A percentile compares a stretch with the other conserved stretches of the same genome.
Evolutionary conservation across 2,329 filamentous ascomycete species (phyloP).

Genomic region (Aspergillus eucalypticola): DNA sequence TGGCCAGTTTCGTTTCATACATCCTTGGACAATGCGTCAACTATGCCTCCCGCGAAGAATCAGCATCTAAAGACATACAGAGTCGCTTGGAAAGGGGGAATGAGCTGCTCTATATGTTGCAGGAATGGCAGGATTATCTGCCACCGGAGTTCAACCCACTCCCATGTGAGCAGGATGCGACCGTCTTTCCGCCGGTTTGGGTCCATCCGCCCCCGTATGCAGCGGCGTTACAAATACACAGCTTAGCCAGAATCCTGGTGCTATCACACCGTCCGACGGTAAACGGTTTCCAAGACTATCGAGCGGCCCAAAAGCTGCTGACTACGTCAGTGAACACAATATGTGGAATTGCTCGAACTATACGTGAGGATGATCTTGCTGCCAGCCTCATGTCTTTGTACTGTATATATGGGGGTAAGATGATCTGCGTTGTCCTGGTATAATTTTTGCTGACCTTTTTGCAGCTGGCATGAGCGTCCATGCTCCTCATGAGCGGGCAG

Average conservation of each 20-base stretch:
- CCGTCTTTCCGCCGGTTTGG: slow-evolving; percentile 52
- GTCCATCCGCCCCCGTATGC: slow-evolving; percentile 52
- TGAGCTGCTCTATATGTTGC: slow-evolving; percentile 50
- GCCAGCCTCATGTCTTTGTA: slow-evolving; percentile 27
- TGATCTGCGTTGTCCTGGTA: neutral
- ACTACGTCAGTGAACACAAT: slow-evolving; percentile 26
- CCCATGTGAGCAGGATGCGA: slow-evolving; percentile 31
- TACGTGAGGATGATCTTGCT: slow-evolving; percentile 21
- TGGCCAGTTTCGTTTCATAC: slow-evolving; percentile 57
- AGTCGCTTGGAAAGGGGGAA: slow-evolving; percentile 50
- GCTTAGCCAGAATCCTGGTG: slow-evolving; percentile 56
- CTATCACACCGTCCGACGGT: slow-evolving; percentile 55
- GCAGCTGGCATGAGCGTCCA: slow-evolving; percentile 29
- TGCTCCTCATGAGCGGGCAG: slow-evolving; percentile 25
- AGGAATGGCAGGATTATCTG: slow-evolving; percentile 52
- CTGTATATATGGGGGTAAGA: slow-evolving; percentile 30
- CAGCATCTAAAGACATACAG: slow-evolving; percentile 44
- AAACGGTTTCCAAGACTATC: slow-evolving; percentile 53
- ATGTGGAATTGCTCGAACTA: slow-evolving; percentile 28
- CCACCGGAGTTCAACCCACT: slow-evolving; percentile 46
- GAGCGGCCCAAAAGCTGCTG: slow-evolving; percentile 24
- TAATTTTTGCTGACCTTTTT: neutral
- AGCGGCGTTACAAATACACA: slow-evolving; percentile 54
- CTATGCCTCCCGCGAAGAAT: slow-evolving; percentile 57
- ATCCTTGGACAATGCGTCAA: slow-evolving; percentile 60